A percentile compares a stretch with the other conserved stretches of the same genome.
Evolutionary conservation across 179 eudicot genomes (phyloP).

Genomic region (Corrigiola litoralis): DNA sequence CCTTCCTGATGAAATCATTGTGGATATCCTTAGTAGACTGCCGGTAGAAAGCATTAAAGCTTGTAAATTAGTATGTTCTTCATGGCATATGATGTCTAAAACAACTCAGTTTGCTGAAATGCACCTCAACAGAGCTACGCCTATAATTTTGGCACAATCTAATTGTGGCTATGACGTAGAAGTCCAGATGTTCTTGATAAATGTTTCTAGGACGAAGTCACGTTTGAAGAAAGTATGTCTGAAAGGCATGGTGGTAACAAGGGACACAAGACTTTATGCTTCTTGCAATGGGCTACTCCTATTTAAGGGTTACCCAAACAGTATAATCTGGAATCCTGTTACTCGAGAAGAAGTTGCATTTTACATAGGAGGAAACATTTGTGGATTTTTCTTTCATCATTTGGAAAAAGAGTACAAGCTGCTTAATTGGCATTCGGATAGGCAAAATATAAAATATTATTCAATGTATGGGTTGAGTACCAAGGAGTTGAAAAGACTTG

Average conservation of each 20-base stretch:
- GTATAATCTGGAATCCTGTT: slow-evolving; percentile 5
- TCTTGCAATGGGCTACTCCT: slow-evolving; percentile 5
- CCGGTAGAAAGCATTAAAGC: not conserved
- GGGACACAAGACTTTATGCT: not conserved
- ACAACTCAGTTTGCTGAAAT: slow-evolving; percentile 1
- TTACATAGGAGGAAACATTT: not conserved
- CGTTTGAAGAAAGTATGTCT: not conserved
- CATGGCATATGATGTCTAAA: slow-evolving; percentile 2
- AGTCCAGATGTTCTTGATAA: not conserved
- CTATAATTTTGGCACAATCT: not conserved
- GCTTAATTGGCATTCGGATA: not conserved
- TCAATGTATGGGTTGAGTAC: not conserved
- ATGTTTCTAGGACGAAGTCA: not conserved
- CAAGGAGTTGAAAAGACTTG: not conserved
- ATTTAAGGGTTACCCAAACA: not conserved
- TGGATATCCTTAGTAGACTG: slow-evolving; percentile 2
- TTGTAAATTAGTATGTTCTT: slow-evolving; percentile 8
- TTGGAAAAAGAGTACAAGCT: slow-evolving; percentile 3
- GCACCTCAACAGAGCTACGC: not conserved
- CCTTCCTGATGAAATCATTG: slow-evolving; percentile 3
- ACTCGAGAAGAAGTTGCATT: slow-evolving; percentile 1
- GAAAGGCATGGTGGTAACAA: not conserved
- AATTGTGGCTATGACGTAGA: not conserved
- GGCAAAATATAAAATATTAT: not conserved
- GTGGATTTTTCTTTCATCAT: slow-evolving; percentile 11